Conservation (phyloP, 176 grass and related monocot species). For the Phyllostachys edulis region DNA sequence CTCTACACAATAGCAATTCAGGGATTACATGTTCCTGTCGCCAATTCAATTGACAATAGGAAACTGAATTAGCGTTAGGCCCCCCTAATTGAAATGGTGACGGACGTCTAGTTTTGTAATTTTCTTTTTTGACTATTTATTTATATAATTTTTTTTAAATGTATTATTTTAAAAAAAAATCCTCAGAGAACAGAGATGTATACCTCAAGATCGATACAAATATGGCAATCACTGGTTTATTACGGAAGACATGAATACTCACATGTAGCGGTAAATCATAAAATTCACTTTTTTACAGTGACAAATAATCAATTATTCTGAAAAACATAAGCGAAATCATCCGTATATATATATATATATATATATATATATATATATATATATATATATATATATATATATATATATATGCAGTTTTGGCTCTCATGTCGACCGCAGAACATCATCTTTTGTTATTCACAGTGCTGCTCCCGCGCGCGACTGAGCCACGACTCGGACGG, state of each 20-base stretch:
- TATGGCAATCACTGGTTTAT: neutral
- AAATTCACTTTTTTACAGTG: too few relatives aligned
- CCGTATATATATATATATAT: neutral
- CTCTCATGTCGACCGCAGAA: neutral
- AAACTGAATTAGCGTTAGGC: too few relatives aligned
- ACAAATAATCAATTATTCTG: too few relatives aligned
- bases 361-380: neutral
- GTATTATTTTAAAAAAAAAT: too few relatives aligned
- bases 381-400: neutral
- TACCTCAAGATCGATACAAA: neutral
- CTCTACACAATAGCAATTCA: too few relatives aligned
- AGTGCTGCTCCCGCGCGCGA: slow-evolving; percentile 30
- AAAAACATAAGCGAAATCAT: neutral
- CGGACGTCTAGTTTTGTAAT: too few relatives aligned
- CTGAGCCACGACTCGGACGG: slow-evolving; percentile 58
- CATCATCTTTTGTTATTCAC: slow-evolving; percentile 37
- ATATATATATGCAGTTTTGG: neutral
- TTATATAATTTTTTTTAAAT: too few relatives aligned
- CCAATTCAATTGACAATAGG: too few relatives aligned
- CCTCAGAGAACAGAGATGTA: neutral
- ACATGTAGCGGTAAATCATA: too few relatives aligned
- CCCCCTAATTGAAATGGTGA: too few relatives aligned
- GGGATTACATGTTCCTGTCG: too few relatives aligned
- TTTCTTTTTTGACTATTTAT: too few relatives aligned
- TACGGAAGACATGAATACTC: neutral